Evolutionary conservation across 163 green algal genomes (phyloP).

Genomic region (Scenedesmus sp.): DNA sequence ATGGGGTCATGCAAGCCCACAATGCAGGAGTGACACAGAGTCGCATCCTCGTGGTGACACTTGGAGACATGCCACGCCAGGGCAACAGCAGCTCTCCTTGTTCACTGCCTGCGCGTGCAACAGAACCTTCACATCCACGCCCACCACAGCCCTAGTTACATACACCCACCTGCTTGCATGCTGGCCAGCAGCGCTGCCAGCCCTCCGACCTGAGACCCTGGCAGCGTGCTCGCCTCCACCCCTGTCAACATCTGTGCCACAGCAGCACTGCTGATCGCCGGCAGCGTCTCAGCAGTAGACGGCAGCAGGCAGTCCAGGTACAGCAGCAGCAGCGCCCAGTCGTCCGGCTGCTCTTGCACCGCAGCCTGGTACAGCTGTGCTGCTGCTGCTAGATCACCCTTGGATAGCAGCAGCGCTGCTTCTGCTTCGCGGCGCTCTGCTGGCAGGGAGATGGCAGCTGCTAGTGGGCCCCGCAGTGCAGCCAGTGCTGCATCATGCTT

Average conservation of each 20-base stretch:
- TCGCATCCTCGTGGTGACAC: neutral
- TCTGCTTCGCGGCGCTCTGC: constrained; percentile 61
- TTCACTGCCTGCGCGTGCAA: neutral
- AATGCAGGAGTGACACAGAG: neutral
- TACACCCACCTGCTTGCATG: constrained; percentile 13
- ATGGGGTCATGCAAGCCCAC: neutral
- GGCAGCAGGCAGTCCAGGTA: constrained; percentile 75
- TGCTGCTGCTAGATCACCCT: constrained; percentile 56
- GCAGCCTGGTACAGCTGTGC: constrained; percentile 61
- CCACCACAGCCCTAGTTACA: too few species aligned
- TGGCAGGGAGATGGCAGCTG: constrained; percentile 49
- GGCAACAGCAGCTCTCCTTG: neutral
- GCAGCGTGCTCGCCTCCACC: constrained; percentile 16
- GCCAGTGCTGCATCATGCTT: constrained; percentile 64
- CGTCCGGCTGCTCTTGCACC: constrained; percentile 62
- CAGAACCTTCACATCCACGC: too few species aligned
- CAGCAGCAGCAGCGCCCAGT: constrained; percentile 68
- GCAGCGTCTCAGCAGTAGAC: constrained; percentile 15
- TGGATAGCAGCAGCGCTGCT: constrained; percentile 60
- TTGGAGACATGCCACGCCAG: too few species aligned
- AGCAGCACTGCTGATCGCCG: neutral
- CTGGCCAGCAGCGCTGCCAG: constrained; percentile 18
- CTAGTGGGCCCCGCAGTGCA: constrained; percentile 47
- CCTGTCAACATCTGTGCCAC: constrained; percentile 44
- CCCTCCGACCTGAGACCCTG: neutral